These are phyloP conservation scores for Sclerotinia spermophila DNA, from an alignment of 2,329 filamentous ascomycete species.

Conservation along the genomic window DNA sequence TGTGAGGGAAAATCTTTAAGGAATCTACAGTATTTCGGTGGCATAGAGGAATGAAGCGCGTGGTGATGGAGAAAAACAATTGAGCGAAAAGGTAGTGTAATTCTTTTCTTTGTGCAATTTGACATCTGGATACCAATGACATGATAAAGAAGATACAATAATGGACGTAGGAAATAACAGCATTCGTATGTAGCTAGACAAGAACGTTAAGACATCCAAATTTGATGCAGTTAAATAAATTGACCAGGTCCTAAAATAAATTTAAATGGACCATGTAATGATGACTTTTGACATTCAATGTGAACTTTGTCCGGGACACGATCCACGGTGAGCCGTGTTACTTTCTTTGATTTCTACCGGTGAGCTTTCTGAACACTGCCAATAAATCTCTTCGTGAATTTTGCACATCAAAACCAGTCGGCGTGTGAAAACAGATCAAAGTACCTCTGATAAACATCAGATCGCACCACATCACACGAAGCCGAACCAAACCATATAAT, in stretches of 20 bases:
- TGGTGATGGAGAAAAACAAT: neutral
- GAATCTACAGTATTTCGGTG: neutral
- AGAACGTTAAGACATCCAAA: neutral
- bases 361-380: neutral
- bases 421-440: neutral
- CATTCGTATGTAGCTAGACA: neutral
- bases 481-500: too few relatives aligned
- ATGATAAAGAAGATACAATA: neutral
- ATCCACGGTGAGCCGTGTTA: neutral
- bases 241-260: neutral
- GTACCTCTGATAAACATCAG: neutral
- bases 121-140: neutral
- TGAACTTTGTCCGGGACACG: neutral
- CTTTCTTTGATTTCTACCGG: neutral
- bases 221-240: neutral
- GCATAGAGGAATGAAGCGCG: too few relatives aligned
- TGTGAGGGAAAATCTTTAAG: neutral
- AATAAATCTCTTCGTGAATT: neutral
- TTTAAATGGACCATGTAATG: neutral
- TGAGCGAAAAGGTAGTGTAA: too few relatives aligned
- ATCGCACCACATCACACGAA: neutral
- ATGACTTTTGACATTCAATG: neutral
- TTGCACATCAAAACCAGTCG: neutral
- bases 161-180: neutral
- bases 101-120: neutral